Evolutionary conservation across 2,329 filamentous ascomycete genomes (phyloP).

Genomic region (Xylariaceae sp.): DNA sequence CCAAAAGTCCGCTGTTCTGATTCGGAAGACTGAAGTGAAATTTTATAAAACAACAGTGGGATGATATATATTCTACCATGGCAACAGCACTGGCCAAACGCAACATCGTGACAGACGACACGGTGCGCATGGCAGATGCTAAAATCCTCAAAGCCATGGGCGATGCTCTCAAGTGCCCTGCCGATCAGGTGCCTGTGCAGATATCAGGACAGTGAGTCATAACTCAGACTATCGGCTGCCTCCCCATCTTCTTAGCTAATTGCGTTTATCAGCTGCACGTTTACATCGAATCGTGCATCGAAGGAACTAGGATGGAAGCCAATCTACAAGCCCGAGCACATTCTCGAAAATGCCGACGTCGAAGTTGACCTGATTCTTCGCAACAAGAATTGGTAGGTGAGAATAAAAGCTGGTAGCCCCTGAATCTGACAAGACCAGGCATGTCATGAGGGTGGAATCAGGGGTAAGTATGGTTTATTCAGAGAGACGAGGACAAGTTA

Average conservation of each 20-base stretch:
- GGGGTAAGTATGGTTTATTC: no score
- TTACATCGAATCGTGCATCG: conserved; percentile 37
- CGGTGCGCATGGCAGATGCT: conserved; percentile 35
- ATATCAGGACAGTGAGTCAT: conserved; percentile 40
- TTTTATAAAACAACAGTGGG: conserved; percentile 34
- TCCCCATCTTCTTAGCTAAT: conserved; percentile 1
- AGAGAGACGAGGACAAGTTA: background rate
- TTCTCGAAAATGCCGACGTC: conserved; percentile 40
- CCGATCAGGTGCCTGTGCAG: conserved; percentile 36
- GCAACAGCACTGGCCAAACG: conserved; percentile 38
- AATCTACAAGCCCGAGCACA: conserved; percentile 38
- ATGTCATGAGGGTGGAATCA: background rate
- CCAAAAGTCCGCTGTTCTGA: no score
- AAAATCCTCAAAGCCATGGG: conserved; percentile 38
- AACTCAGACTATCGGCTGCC: background rate
- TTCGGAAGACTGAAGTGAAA: background rate
- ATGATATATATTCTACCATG: conserved; percentile 45
- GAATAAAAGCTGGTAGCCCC: no score
- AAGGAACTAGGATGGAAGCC: conserved; percentile 43
- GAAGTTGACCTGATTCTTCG: conserved; percentile 43
- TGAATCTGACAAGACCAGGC: background rate
- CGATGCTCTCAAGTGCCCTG: conserved; percentile 32
- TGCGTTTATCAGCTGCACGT: conserved; percentile 33
- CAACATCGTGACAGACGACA: conserved; percentile 35
- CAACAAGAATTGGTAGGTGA: conserved; percentile 11